phyloP scores from a whole-genome alignment of 306 rosid species.

The Glycine tomentella region DNA sequence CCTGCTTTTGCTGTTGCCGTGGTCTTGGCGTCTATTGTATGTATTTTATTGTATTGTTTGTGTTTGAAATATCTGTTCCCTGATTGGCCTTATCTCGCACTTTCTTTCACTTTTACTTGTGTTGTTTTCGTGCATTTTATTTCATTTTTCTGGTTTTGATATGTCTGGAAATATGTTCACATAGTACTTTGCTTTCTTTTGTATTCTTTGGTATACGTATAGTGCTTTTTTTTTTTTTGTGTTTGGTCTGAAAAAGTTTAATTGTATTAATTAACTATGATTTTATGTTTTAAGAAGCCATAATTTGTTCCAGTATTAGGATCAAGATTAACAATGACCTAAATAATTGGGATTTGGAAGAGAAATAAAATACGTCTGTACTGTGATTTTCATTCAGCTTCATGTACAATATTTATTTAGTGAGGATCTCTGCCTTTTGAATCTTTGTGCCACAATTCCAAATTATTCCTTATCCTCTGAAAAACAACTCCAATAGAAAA shows the following conservation, averaged over 20 bases:
- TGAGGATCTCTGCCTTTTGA: slow-evolving; percentile 1
- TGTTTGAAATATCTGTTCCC: neutral
- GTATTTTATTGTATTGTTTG: slow-evolving; percentile 40
- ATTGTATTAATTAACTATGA: neutral
- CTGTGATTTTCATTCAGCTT: neutral
- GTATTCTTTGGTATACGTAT: no score
- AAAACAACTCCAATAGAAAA: neutral
- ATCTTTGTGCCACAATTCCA: slow-evolving; percentile 5
- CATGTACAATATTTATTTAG: slow-evolving; percentile 6
- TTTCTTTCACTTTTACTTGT: slow-evolving; percentile 22
- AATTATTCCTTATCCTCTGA: neutral
- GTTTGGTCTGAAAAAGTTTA: slow-evolving; percentile 5
- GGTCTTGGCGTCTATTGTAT: slow-evolving; percentile 81
- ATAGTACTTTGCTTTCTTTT: slow-evolving; percentile 1
- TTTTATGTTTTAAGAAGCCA: slow-evolving; percentile 19
- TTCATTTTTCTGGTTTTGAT: neutral
- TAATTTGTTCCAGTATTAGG: neutral
- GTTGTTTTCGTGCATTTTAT: slow-evolving; percentile 1
- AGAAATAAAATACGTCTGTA: neutral
- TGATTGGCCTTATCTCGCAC: slow-evolving; percentile 17
- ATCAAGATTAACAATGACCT: slow-evolving; percentile 29
- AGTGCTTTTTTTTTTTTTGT: slow-evolving; percentile 12
- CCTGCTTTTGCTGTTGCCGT: slow-evolving; percentile 80
- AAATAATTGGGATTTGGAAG: neutral
- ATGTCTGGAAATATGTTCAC: slow-evolving; percentile 3